Conservation (phyloP, 176 grass and related monocot species). For the Oryza meyeriana region DNA sequence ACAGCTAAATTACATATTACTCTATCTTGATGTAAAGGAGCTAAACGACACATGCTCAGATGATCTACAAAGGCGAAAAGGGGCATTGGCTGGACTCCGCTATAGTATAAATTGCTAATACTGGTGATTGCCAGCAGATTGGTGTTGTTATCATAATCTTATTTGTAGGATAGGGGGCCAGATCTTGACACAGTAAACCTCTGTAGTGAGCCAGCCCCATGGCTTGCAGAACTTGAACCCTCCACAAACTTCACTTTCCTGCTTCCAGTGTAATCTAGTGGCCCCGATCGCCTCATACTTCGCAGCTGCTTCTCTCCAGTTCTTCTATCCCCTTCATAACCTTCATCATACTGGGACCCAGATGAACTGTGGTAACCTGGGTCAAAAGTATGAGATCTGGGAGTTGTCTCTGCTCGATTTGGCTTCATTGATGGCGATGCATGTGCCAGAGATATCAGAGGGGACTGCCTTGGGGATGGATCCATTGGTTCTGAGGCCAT, state of each 20-base stretch:
- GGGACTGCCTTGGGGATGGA: slow-evolving; percentile 87
- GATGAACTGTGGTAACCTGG: slow-evolving; percentile 53
- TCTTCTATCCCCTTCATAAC: slow-evolving; percentile 59
- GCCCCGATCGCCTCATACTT: slow-evolving; percentile 78
- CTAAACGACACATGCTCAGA: not conserved
- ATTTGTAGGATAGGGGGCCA: slow-evolving; percentile 86
- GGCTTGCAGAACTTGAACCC: slow-evolving; percentile 68
- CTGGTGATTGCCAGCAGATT: not conserved
- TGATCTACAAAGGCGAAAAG: not conserved
- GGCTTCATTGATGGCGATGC: slow-evolving; percentile 61
- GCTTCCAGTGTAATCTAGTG: slow-evolving; percentile 62
- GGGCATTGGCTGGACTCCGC: not conserved
- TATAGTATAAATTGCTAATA: not conserved
- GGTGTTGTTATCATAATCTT: not conserved
- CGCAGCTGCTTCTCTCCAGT: slow-evolving; percentile 57
- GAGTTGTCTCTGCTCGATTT: slow-evolving; percentile 47
- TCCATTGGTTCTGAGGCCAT: slow-evolving; percentile 47
- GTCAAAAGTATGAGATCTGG: slow-evolving; percentile 55
- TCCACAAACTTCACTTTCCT: slow-evolving; percentile 83
- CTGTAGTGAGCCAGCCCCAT: slow-evolving; percentile 60
- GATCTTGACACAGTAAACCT: slow-evolving; percentile 81
- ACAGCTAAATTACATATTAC: not conserved
- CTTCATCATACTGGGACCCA: slow-evolving; percentile 53
- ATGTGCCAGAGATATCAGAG: slow-evolving; percentile 76
- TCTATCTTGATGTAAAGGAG: not conserved